Evolutionary conservation across 768 basidiomycete species (phyloP).

Genomic region (Termitomyces sp.): DNA sequence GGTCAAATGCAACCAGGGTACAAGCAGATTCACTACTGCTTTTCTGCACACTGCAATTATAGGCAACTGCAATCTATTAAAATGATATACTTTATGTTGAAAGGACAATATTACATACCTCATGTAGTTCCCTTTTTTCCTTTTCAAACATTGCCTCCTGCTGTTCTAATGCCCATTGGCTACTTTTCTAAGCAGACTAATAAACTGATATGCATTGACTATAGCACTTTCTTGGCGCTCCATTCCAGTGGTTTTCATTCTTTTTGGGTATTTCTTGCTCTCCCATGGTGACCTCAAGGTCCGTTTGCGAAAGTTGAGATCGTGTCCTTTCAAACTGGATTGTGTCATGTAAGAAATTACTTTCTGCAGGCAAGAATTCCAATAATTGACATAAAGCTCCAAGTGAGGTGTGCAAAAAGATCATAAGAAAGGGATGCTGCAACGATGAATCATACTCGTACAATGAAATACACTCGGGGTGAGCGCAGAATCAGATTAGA

Average conservation of each 20-base stretch:
- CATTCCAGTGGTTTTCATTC: too few species aligned
- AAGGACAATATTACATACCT: constrained; percentile 2
- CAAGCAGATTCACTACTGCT: constrained; percentile 3
- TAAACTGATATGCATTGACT: too few species aligned
- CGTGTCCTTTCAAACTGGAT: constrained; percentile 16
- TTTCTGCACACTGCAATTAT: background rate
- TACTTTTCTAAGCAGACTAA: too few species aligned
- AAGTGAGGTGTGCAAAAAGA: background rate
- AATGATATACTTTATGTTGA: background rate
- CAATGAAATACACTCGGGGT: background rate
- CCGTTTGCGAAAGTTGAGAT: too few species aligned
- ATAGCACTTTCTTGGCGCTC: too few species aligned
- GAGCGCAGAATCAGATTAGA: background rate
- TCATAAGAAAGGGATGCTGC: background rate
- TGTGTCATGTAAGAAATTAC: background rate
- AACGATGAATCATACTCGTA: background rate
- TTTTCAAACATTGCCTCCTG: constrained; percentile 11
- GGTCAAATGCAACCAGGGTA: constrained; percentile 3
- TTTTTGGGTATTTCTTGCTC: too few species aligned
- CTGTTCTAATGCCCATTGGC: constrained; percentile 14
- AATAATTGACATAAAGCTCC: background rate
- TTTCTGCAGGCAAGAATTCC: background rate
- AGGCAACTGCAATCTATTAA: constrained; percentile 2
- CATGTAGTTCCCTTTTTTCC: constrained; percentile 12
- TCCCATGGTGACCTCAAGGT: too few species aligned